Evolutionary conservation across 495 filamentous ascomycete genomes (phyloP), one percentile per base, ranked within the genome.

Genomic region (Podospora anserina): DNA sequence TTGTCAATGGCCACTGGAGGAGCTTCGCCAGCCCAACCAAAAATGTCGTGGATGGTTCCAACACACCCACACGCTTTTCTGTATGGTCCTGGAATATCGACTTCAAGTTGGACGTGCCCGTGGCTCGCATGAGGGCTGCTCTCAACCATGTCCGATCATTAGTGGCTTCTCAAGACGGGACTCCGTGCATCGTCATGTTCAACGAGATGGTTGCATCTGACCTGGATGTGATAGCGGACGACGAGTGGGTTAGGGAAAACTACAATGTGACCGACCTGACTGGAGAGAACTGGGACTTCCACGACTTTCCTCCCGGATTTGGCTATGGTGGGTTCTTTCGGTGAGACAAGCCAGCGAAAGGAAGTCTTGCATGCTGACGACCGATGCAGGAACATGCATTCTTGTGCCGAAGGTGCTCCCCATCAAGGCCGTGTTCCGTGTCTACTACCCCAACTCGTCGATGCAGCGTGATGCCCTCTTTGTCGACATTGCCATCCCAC

Each of bases 401-500:
- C 78, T 88, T 15, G 69, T 88, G 13, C 83, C 85, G 57, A 75
- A 72, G 11, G 74, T 79, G 7, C 68, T 87, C 5, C 64, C 62
- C 5, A 69, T 86, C 58, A 44, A 68, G 3, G 63, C 61, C 2
- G 78, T 83, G 56, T 87, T 85, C 64, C 78, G 86, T 15, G 78
- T 85, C 26, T 76, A 76, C 61, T 86, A 83, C 60, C 67, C 49
- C 6, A 58, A 73, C 18, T 81, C 83, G 13, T 6, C 63, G 3
- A 83, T 87, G 78, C 74, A 79, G 55, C 76, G 85, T 9, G 86
- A 87, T 74, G 85, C 71, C 1, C 71, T 87, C 0, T 86, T 86
- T 61, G 79, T 85, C 30, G 86, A 88, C 61, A 66, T 87, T 20
- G 18, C 30, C 1, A 32, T 79, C n/a, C 69, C 68, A 3, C 7